Evolutionary conservation across 176 grass and related monocot species (phyloP).

Genomic region (Urochloa ruziziensis): DNA sequence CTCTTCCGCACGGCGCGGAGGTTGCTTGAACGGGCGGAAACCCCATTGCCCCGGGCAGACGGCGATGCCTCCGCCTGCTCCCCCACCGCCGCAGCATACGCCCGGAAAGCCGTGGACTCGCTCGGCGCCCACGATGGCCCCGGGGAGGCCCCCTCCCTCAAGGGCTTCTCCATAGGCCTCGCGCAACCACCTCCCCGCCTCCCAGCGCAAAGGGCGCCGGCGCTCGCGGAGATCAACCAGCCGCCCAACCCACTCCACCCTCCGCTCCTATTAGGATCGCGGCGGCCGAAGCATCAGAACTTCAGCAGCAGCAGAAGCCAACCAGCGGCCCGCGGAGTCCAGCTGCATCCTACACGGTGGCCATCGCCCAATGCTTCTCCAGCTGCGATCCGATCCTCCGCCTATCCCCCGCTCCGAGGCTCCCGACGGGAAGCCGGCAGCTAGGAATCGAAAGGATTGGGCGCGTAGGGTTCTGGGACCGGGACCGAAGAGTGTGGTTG

Average conservation of each 20-base stretch:
- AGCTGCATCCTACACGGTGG: slow-evolving; percentile 46
- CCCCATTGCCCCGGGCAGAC: slow-evolving; percentile 26
- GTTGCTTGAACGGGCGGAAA: slow-evolving; percentile 41
- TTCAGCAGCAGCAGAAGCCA: slow-evolving; percentile 32
- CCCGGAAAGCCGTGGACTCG: slow-evolving; percentile 43
- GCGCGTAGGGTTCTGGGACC: not conserved
- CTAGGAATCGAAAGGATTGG: slow-evolving; percentile 29
- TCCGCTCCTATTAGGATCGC: slow-evolving; percentile 36
- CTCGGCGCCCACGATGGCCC: slow-evolving; percentile 45
- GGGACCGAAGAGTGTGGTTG: not conserved
- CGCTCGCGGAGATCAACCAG: slow-evolving; percentile 18
- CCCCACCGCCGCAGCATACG: slow-evolving; percentile 20
- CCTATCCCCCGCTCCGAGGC: not conserved
- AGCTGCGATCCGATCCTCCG: slow-evolving; percentile 40
- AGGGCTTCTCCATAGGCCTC: slow-evolving; percentile 36
- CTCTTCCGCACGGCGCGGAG: slow-evolving; percentile 54
- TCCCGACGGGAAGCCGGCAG: slow-evolving; percentile 14
- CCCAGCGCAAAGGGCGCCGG: not conserved
- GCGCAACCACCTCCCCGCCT: slow-evolving; percentile 3
- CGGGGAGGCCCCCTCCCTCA: slow-evolving; percentile 18
- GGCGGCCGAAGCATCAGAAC: slow-evolving; percentile 10
- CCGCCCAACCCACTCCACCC: slow-evolving; percentile 10
- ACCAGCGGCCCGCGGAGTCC: slow-evolving; percentile 45
- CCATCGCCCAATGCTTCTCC: slow-evolving; percentile 48
- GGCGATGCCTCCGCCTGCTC: slow-evolving; percentile 12